A percentile compares a stretch with the other conserved stretches of the same genome.
Conservation (phyloP, 345 rosid genomes). For the Conringia planisiliqua region DNA sequence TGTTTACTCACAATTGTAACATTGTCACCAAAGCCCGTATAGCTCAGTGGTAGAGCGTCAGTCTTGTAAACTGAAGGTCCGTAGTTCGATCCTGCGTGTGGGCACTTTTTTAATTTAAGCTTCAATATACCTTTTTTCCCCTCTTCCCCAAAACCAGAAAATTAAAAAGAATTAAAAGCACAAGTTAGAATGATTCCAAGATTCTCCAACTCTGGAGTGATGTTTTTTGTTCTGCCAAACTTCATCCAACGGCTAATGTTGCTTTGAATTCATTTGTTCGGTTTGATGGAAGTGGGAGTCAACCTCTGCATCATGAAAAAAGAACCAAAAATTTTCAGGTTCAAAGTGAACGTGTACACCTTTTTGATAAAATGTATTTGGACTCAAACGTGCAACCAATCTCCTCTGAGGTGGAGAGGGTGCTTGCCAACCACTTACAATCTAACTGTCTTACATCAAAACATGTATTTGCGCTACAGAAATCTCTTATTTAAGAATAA, state of each 20-base stretch:
- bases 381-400: constrained; percentile 34
- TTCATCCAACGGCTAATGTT: too few species aligned
- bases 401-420: constrained; percentile 10
- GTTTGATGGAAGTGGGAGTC: too few species aligned
- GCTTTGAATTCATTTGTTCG: too few species aligned
- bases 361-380: too few species aligned
- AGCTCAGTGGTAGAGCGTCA: constrained; percentile 96
- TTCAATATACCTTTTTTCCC: background rate
- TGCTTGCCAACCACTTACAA: constrained; percentile 8
- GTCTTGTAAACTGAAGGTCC: constrained; percentile 87
- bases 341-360: too few species aligned
- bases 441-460: background rate
- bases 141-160: background rate
- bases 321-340: too few species aligned
- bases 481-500: background rate
- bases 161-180: too few species aligned
- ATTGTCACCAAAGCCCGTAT: constrained; percentile 38
- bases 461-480: background rate
- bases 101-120: constrained; percentile 36
- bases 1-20: too few species aligned
- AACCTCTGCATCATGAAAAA: too few species aligned
- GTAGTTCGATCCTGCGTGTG: constrained; percentile 81
- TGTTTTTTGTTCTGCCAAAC: too few species aligned
- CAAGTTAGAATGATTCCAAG: too few species aligned
- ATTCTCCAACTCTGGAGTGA: too few species aligned